Percentiles rank a stretch among this genome's conserved stretches.
Evolutionary conservation across 306 rosid genomes (phyloP).

Genomic region (Glycyrrhiza uralensis): DNA sequence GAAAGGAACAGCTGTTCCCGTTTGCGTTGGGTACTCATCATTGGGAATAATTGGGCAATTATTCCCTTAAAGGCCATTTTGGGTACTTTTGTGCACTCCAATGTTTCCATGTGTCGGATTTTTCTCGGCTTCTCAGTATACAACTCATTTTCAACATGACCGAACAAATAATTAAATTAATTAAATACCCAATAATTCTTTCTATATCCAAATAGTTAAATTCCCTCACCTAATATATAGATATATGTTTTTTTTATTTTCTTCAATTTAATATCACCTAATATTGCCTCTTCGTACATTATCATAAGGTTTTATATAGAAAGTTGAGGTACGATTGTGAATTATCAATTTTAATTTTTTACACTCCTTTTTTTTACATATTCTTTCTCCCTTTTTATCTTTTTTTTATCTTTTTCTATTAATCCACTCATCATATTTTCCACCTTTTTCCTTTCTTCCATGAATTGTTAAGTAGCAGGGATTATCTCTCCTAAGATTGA

Average conservation of each 20-base stretch:
- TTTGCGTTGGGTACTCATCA: slow-evolving; percentile 35
- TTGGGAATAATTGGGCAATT: slow-evolving; percentile 36
- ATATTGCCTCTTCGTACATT: neutral
- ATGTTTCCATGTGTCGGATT: neutral
- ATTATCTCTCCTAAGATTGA: slow-evolving; percentile 13
- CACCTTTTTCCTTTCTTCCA: too few species aligned
- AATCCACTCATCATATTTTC: too few species aligned
- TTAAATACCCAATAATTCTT: neutral
- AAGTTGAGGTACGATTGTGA: neutral
- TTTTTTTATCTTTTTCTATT: too few species aligned
- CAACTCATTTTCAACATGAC: neutral
- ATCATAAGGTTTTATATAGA: too few species aligned
- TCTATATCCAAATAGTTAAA: neutral
- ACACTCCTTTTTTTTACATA: too few species aligned
- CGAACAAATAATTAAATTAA: neutral
- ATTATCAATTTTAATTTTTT: too few species aligned
- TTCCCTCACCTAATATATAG: neutral
- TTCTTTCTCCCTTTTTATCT: too few species aligned
- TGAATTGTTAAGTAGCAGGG: neutral
- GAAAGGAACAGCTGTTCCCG: slow-evolving; percentile 28
- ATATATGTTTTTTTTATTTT: too few species aligned
- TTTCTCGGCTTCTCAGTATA: neutral
- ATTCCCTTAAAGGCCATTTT: slow-evolving; percentile 27
- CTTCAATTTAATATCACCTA: neutral
- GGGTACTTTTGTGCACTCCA: slow-evolving; percentile 15